A percentile compares a stretch with the other conserved stretches of the same genome.
phyloP scores from a whole-genome alignment of 768 basidiomycete species.

The Pisolithus albus region DNA sequence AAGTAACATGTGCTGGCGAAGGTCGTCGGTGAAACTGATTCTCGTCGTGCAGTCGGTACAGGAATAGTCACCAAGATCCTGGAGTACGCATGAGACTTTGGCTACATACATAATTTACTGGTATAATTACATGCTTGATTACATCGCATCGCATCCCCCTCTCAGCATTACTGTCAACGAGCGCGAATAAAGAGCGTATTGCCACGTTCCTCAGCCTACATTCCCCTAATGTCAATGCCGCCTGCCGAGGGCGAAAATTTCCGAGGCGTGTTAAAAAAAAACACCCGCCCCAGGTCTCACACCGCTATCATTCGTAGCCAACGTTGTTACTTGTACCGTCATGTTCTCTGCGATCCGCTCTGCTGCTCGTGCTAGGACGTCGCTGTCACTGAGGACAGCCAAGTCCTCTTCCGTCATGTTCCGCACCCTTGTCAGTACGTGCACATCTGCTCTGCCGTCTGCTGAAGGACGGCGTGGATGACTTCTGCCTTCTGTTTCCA shows the following conservation, averaged over 20 bases:
- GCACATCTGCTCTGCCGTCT: neutral
- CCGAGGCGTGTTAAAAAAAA: constrained; percentile 1
- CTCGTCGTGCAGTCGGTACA: constrained; percentile 63
- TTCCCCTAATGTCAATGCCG: constrained; percentile 4
- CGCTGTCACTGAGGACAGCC: neutral
- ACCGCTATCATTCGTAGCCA: constrained; percentile 1
- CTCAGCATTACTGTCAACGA: constrained; percentile 14
- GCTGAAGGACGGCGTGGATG: neutral
- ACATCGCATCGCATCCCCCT: constrained; percentile 13
- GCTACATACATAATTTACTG: constrained; percentile 12
- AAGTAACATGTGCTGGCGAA: constrained; percentile 21
- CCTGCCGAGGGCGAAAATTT: constrained; percentile 3
- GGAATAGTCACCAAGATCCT: constrained; percentile 89
- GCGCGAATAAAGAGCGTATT: neutral
- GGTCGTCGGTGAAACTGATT: constrained; percentile 9
- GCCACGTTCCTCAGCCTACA: neutral
- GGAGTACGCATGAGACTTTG: constrained; percentile 28
- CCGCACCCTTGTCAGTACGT: constrained; percentile 8
- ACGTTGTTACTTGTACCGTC: neutral
- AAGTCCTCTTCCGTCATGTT: neutral
- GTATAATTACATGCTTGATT: constrained; percentile 13
- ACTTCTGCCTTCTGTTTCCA: constrained; percentile 20
- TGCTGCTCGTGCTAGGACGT: constrained; percentile 1
- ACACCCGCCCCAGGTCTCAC: constrained; percentile 3
- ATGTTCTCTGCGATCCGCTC: constrained; percentile 4